phyloP scores from a whole-genome alignment of 257 asterid species.

The Rauvolfia tetraphylla region DNA sequence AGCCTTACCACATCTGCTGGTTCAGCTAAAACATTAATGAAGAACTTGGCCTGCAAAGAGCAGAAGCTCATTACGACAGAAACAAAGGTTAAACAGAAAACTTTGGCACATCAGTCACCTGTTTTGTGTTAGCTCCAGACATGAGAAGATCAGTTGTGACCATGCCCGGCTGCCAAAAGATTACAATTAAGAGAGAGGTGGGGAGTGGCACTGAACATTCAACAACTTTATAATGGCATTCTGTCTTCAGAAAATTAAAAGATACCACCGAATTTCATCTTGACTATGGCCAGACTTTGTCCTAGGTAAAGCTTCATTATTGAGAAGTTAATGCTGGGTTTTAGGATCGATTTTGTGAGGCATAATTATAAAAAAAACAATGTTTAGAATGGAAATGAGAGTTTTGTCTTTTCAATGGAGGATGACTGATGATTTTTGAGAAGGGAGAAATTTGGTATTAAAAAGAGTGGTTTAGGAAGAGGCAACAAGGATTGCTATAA shows the following conservation, averaged over 20 bases:
- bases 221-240: background rate
- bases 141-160: conserved; percentile 96
- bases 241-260: background rate
- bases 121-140: conserved; percentile 94
- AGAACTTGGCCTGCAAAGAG: conserved; percentile 81
- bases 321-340: too few relatives aligned
- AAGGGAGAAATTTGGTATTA: too few relatives aligned
- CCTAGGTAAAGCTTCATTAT: too few relatives aligned
- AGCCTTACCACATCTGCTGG: conserved; percentile 82
- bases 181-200: background rate
- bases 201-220: background rate
- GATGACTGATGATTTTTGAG: too few relatives aligned
- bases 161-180: conserved; percentile 85
- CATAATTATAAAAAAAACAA: too few relatives aligned
- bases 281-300: background rate
- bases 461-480: too few relatives aligned
- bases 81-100: conserved; percentile 7
- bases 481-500: too few relatives aligned
- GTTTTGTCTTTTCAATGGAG: too few relatives aligned
- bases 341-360: too few relatives aligned
- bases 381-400: too few relatives aligned
- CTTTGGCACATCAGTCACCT: conserved; percentile 35
- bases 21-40: conserved; percentile 94
- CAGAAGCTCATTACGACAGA: background rate
- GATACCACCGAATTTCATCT: background rate